Evolutionary conservation across 371 early-diverging fungal genomes (phyloP).

Genomic region (Mucor circinelloides): DNA sequence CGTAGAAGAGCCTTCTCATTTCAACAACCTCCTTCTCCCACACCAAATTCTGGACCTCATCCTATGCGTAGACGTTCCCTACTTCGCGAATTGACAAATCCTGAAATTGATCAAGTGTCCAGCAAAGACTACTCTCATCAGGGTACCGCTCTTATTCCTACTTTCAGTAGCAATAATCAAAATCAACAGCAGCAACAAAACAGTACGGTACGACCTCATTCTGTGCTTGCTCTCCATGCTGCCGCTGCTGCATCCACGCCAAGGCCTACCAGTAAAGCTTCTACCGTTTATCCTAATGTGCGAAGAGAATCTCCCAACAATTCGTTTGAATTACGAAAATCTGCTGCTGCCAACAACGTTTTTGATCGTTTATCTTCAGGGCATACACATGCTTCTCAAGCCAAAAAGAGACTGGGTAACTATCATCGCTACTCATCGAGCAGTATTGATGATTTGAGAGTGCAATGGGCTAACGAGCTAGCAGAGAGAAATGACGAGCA

Average conservation of each 20-base stretch:
- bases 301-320: conserved; percentile 19
- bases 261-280: not conserved
- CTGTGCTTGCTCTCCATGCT: conserved; percentile 24
- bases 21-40: conserved; percentile 30
- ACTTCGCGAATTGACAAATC: conserved; percentile 15
- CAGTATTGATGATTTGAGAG: conserved; percentile 34
- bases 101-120: conserved; percentile 8
- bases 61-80: conserved; percentile 19
- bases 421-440: conserved; percentile 27
- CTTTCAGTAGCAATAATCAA: conserved; percentile 7
- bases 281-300: not conserved
- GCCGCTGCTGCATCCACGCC: conserved; percentile 1
- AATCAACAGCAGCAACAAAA: conserved; percentile 3
- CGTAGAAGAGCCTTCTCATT: conserved; percentile 46
- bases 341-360: conserved; percentile 28
- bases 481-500: conserved; percentile 1
- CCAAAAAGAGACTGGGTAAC: conserved; percentile 27
- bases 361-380: conserved; percentile 45
- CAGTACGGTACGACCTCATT: conserved; percentile 8
- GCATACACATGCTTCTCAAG: conserved; percentile 50
- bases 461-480: conserved; percentile 25
- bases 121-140: conserved; percentile 3
- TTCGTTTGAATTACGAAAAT: conserved; percentile 20
- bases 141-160: conserved; percentile 17
- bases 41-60: conserved; percentile 17